phyloP scores from a whole-genome alignment of 192 early-diverging fungal species.

The Backusella westeae region DNA sequence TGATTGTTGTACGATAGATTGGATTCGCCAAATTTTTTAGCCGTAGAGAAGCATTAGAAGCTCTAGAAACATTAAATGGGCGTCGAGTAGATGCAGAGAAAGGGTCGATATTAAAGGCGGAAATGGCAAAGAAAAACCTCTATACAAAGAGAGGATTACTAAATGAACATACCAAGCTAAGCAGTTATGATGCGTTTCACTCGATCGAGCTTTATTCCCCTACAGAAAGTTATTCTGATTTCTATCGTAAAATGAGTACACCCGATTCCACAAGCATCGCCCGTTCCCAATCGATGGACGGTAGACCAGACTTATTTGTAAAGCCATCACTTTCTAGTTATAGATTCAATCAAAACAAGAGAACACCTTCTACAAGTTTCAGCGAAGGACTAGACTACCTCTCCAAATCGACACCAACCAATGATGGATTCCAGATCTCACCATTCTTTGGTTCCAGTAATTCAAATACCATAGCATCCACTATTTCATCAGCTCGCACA shows the following conservation, averaged over 20 bases:
- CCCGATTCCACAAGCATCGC: background rate
- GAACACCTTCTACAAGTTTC: background rate
- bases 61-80: constrained; percentile 85
- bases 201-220: background rate
- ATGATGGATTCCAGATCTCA: background rate
- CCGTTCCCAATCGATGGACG: background rate
- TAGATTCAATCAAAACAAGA: background rate
- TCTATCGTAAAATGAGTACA: background rate
- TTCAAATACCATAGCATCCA: background rate
- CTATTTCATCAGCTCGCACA: background rate
- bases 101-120: constrained; percentile 84
- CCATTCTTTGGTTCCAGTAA: background rate
- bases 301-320: background rate
- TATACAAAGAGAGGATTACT: constrained; percentile 78
- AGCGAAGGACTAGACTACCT: background rate
- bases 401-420: constrained; percentile 22
- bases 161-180: constrained; percentile 12
- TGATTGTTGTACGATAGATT: constrained; percentile 60
- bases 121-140: constrained; percentile 99
- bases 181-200: background rate
- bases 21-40: constrained; percentile 98
- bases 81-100: constrained; percentile 87
- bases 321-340: background rate
- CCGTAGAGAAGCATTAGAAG: constrained; percentile 85
- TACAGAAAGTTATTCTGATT: background rate